Evolutionary conservation across 306 rosid species (phyloP), one percentile per base, ranked within the genome.

Genomic region (Malus sylvestris): DNA sequence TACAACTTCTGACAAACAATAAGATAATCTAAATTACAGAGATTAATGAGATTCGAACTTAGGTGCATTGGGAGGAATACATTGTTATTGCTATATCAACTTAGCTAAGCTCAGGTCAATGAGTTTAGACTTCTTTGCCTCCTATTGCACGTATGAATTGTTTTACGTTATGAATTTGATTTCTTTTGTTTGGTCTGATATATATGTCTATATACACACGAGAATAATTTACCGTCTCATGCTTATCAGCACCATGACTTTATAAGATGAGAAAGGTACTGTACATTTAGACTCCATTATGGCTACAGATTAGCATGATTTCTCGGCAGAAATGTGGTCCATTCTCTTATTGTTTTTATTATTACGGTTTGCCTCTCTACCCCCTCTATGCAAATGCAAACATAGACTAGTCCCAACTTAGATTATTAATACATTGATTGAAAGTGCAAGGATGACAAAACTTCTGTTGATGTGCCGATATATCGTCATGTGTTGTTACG

Each of bases 221-320:
- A 22, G 16, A 29, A 27, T 20, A 63, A 35, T 12, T 38, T 57
- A 53, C 30, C 8, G 22, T 6, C 23, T 61, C 51, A 42, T 82
- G 78, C 72, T 61, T 53, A 44, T 65, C 75, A 62, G 79, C 73
- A 61, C 74, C 76, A 22, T 69, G 66, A 52, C 75, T 78, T 61
- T 73, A 7, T 61, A 16, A 20, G 73, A 69, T 53, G 62, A 73
- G 70, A 68, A 72, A 40, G 46, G 29, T 60, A 52, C 29, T 60
- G 52, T 32, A 32, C 40, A 35, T 35, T 35, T 51, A 62, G 67
- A 62, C 70, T 71, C 77, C 71, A 70, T 52, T 60, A 68, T 74
- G 38, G 38, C 65, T 73, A 52, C 79, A 63, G 74, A 82, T 73
- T 74, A 82, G 57, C 82, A 69, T 59, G 71, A 8, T 51, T 78